Conservation (phyloP, 768 basidiomycete species). For the Lactifluus subvellereus region DNA sequence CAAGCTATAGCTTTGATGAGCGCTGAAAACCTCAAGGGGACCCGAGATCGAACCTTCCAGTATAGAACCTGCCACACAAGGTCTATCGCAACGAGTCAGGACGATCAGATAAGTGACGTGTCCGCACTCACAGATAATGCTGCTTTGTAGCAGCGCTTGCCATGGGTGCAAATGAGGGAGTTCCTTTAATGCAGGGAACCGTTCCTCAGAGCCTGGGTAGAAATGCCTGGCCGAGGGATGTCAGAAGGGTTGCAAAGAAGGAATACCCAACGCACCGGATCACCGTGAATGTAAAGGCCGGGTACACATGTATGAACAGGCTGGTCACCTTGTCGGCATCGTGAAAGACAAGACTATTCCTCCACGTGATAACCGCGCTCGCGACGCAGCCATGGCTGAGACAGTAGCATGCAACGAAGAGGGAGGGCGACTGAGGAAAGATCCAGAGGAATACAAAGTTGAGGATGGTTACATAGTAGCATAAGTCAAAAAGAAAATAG, state of each 20-base stretch:
- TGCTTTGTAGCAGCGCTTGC: conserved; percentile 69
- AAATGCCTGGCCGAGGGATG: conserved; percentile 55
- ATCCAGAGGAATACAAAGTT: conserved; percentile 91
- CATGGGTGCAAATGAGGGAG: conserved; percentile 67
- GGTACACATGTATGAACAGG: conserved; percentile 91
- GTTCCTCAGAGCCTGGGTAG: conserved; percentile 69
- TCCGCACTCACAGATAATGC: conserved; percentile 69
- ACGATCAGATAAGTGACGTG: not conserved
- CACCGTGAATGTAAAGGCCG: conserved; percentile 85
- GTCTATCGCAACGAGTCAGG: conserved; percentile 44
- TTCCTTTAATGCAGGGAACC: conserved; percentile 79
- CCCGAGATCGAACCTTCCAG: conserved; percentile 63
- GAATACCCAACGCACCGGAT: conserved; percentile 55
- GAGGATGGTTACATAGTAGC: conserved; percentile 91
- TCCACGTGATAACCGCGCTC: conserved; percentile 95
- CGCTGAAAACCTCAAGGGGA: not conserved
- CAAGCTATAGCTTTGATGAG: conserved; percentile 45
- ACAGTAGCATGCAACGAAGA: conserved; percentile 92
- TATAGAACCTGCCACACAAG: conserved; percentile 89
- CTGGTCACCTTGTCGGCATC: conserved; percentile 95
- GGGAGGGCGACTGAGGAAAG: conserved; percentile 63
- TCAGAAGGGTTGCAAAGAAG: not conserved
- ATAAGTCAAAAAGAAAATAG: conserved; percentile 89
- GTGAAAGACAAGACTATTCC: conserved; percentile 97
- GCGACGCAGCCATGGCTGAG: conserved; percentile 88